Percentiles rank a stretch among this genome's conserved stretches.
Evolutionary conservation across 805 yeast species (phyloP).

Genomic region (Suhomyces vadensis): DNA sequence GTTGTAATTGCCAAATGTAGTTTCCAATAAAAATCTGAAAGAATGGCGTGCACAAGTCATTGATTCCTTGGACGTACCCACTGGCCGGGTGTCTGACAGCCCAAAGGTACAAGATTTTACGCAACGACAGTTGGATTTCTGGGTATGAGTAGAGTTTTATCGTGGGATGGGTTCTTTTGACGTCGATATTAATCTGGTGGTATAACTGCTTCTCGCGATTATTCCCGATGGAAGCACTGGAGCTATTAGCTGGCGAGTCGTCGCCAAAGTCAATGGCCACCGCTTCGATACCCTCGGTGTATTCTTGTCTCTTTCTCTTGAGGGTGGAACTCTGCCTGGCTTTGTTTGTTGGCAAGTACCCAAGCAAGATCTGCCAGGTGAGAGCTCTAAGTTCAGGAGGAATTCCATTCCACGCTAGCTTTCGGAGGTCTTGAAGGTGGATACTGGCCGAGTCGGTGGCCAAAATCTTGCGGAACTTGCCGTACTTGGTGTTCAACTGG

Average conservation of each 20-base stretch:
- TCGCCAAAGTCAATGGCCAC: conserved; percentile 50
- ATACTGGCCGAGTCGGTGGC: conserved; percentile 46
- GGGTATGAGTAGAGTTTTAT: conserved; percentile 68
- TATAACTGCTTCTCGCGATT: conserved; percentile 69
- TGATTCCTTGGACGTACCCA: conserved; percentile 97
- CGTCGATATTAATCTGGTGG: conserved; percentile 95
- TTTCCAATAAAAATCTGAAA: conserved; percentile 79
- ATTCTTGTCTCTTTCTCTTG: conserved; percentile 81
- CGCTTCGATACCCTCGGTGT: conserved; percentile 69
- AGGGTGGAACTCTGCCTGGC: conserved; percentile 71
- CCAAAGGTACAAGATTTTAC: conserved; percentile 86
- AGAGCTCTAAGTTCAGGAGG: conserved; percentile 79
- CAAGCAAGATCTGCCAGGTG: conserved; percentile 87
- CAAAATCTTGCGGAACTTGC: conserved; percentile 65
- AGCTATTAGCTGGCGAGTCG: conserved; percentile 16
- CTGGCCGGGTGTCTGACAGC: conserved; percentile 96
- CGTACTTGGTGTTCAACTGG: conserved; percentile 60
- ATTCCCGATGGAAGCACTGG: conserved; percentile 17
- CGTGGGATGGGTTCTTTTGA: conserved; percentile 90
- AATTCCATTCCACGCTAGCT: conserved; percentile 92
- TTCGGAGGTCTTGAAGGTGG: conserved; percentile 67
- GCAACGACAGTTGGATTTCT: conserved; percentile 75
- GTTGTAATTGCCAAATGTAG: conserved; percentile 51
- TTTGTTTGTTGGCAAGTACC: conserved; percentile 85
- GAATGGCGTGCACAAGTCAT: conserved; percentile 91